phyloP scores from a whole-genome alignment of 805 yeast genomes.

The Starmerella potacharoeniae region DNA sequence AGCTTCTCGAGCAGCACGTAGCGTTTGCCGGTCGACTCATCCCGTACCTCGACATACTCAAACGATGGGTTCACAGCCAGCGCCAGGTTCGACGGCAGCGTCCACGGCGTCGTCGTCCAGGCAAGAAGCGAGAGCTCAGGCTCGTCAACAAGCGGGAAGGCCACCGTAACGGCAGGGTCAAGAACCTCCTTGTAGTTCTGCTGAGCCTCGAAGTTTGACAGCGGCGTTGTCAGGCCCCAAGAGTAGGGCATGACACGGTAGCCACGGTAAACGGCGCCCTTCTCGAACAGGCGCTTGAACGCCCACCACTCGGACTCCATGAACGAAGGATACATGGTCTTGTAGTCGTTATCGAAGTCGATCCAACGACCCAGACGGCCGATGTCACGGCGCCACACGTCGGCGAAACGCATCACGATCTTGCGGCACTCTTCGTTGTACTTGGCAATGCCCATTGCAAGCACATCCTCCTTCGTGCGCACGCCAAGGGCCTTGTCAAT shows the following conservation, averaged over 20 bases:
- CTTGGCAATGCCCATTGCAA: slow-evolving; percentile 85
- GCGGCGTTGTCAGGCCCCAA: slow-evolving; percentile 91
- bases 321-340: slow-evolving; percentile 86
- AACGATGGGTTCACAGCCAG: slow-evolving; percentile 83
- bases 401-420: slow-evolving; percentile 95
- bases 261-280: slow-evolving; percentile 87
- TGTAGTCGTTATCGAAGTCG: slow-evolving; percentile 96
- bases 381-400: slow-evolving; percentile 86
- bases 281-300: slow-evolving; percentile 74
- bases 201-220: slow-evolving; percentile 96
- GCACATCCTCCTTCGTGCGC: slow-evolving; percentile 86
- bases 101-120: slow-evolving; percentile 99
- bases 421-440: slow-evolving; percentile 91
- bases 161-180: slow-evolving; percentile 93
- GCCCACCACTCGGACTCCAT: slow-evolving; percentile 99
- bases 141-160: slow-evolving; percentile 70
- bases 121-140: slow-evolving; percentile 80
- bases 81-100: slow-evolving; percentile 87
- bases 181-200: slow-evolving; percentile 94
- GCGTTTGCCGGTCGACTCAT: slow-evolving; percentile 65
- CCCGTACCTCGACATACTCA: slow-evolving; percentile 84
- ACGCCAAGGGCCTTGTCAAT: slow-evolving; percentile 95
- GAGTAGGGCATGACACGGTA: slow-evolving; percentile 98
- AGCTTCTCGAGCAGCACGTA: slow-evolving; percentile 78
- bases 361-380: slow-evolving; percentile 98